phyloP scores from a whole-genome alignment of 148 eudicot species.

The Salicornia ramosissima region DNA sequence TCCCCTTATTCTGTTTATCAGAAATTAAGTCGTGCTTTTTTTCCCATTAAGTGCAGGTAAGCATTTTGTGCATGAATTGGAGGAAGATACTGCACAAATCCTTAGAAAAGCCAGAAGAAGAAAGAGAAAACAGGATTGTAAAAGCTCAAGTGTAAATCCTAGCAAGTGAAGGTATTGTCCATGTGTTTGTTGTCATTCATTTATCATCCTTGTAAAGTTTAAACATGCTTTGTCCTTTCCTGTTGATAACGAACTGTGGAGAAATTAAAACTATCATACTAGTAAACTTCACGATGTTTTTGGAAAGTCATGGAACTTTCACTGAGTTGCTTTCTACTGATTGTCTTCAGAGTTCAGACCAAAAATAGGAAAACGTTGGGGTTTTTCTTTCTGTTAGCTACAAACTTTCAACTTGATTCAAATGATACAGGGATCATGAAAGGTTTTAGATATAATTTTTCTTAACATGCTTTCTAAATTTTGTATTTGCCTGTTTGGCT shows the following conservation, averaged over 20 bases:
- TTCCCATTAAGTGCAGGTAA: slow-evolving; percentile 32
- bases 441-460: not conserved
- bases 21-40: no score
- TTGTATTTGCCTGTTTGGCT: not conserved
- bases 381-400: no score
- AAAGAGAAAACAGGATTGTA: slow-evolving; percentile 51
- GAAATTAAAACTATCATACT: not conserved
- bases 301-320: not conserved
- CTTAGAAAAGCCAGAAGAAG: slow-evolving; percentile 82
- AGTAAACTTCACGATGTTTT: not conserved
- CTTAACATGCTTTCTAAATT: not conserved
- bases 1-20: no score
- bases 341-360: not conserved
- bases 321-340: not conserved
- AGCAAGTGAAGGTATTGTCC: slow-evolving; percentile 50
- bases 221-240: not conserved
- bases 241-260: not conserved
- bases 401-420: no score
- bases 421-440: not conserved
- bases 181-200: not conserved
- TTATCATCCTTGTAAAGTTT: not conserved
- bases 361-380: not conserved
- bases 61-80: slow-evolving; percentile 39
- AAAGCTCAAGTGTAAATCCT: slow-evolving; percentile 22
- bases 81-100: slow-evolving; percentile 54